phyloP scores from a whole-genome alignment of 1,284 basidiomycete genomes.

The Athelia sp. region DNA sequence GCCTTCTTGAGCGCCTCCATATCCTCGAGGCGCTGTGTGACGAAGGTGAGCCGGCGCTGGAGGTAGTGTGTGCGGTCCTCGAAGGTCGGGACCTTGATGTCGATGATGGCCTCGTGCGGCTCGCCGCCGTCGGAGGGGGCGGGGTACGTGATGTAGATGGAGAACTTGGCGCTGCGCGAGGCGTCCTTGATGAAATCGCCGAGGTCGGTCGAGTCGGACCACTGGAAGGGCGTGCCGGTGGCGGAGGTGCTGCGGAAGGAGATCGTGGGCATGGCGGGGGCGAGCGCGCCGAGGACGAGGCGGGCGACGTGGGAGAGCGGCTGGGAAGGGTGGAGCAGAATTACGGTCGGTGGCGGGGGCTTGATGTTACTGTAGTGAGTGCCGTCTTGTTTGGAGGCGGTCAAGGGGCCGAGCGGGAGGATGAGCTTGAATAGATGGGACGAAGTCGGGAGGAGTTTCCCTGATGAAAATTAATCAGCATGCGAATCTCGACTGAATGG shows the following conservation, averaged over 20 bases:
- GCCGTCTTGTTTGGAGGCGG: constrained; percentile 3
- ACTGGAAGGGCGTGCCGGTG: constrained; percentile 37
- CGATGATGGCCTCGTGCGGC: constrained; percentile 30
- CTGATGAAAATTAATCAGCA: constrained; percentile 21
- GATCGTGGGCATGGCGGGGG: constrained; percentile 27
- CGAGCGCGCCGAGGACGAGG: constrained; percentile 41
- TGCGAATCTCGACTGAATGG: neutral
- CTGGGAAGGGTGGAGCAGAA: constrained; percentile 56
- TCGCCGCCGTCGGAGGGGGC: constrained; percentile 3
- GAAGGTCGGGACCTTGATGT: constrained; percentile 59
- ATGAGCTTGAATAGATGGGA: constrained; percentile 66
- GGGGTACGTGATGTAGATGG: constrained; percentile 38
- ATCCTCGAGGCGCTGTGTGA: constrained; percentile 36
- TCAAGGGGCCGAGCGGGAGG: constrained; percentile 38
- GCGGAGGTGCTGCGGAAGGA: constrained; percentile 41
- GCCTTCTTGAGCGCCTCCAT: constrained; percentile 49
- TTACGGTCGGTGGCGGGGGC: constrained; percentile 41
- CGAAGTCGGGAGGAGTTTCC: constrained; percentile 56
- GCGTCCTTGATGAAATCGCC: constrained; percentile 65
- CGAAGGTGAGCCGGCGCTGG: constrained; percentile 38
- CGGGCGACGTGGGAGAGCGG: constrained; percentile 54
- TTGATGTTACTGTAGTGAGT: constrained; percentile 11
- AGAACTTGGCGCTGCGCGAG: constrained; percentile 50
- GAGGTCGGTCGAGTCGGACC: constrained; percentile 65
- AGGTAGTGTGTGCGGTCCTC: constrained; percentile 58